Evolutionary conservation across 2,329 filamentous ascomycete species (phyloP), one percentile per base, ranked within the genome.

Genomic region (Epichloe sp.): DNA sequence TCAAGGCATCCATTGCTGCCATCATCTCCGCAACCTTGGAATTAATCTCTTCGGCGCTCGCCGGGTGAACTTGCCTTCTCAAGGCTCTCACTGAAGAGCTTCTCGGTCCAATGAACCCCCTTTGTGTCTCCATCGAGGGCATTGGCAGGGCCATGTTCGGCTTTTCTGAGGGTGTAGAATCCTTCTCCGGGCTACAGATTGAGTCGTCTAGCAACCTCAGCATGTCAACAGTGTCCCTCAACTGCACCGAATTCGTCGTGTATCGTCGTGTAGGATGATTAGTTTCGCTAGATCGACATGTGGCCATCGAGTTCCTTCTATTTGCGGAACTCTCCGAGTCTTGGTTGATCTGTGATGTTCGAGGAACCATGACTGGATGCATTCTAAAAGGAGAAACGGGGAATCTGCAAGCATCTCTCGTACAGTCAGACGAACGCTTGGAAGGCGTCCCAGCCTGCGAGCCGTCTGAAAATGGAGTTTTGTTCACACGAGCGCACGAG

Each of bases 21-120:
- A 71, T 55, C 67, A 70, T 71, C 12, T 62, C 62, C 4, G 51
- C 49, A 11, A 68, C 54, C 52, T 70, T 70, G n/a, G 62, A 51
- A 26, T 62, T 61, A 34, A 70, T 61, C 26, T 63, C 58, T 3
- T 62, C 58, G 14, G 60, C 51, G 19, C 52, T 53, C 10, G 45
- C 40, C 44, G 42, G 23, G 4, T 26, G 44, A 19, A 15, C 19
- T 38, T 44, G n/a, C 11, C 19, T 31, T 15, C 17, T 37, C 6
- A 31, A 5, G 36, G 36, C 40, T 15, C 21, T 45, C 14, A 44
- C 11, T 40, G 46, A 52, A 11, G 42, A 48, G 10, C 21, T 49
- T 14, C 35, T 17, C 17, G 40, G 26, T 14, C 19, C 35, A 8
- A 12, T 17, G 37, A 42, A 5, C 31, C 36, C 12, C 12, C 21